Percentiles rank a stretch among this genome's conserved stretches.
Conservation (phyloP, 2,329 filamentous ascomycete species). For the Chaetothyriales sp. region DNA sequence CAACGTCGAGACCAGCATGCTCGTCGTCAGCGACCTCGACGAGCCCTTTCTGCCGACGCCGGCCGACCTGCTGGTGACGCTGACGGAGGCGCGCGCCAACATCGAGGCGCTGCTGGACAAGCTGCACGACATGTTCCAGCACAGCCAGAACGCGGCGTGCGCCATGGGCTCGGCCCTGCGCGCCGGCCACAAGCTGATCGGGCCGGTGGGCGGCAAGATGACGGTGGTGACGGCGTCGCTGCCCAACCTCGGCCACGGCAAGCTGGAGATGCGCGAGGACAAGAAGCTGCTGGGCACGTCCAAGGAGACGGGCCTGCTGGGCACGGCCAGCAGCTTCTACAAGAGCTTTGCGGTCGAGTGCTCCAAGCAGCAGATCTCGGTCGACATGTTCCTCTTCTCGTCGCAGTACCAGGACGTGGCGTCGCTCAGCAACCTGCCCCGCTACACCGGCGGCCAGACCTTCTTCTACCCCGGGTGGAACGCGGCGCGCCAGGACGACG, state of each 20-base stretch:
- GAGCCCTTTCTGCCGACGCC: conserved; percentile 94
- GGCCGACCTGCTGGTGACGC: conserved; percentile 74
- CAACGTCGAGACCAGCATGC: conserved; percentile 72
- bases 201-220: conserved; percentile 86
- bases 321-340: conserved; percentile 93
- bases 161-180: conserved; percentile 89
- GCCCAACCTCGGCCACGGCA: conserved; percentile 78
- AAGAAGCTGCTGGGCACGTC: conserved; percentile 90
- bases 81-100: conserved; percentile 78
- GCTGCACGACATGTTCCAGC: conserved; percentile 92
- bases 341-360: conserved; percentile 98
- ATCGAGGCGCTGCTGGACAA: conserved; percentile 84
- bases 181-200: conserved; percentile 91
- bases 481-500: conserved; percentile 81
- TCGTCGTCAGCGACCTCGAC: conserved; percentile 87
- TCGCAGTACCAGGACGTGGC: conserved; percentile 96
- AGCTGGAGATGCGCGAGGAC: conserved; percentile 86
- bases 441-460: conserved; percentile 94
- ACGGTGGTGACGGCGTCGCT: conserved; percentile 80
- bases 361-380: conserved; percentile 95
- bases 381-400: conserved; percentile 96
- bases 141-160: conserved; percentile 77
- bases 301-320: conserved; percentile 75
- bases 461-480: conserved; percentile 99
- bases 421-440: conserved; percentile 82